phyloP scores from a whole-genome alignment of 371 early-diverging fungal genomes.

The Apophysomyces variabilis region DNA sequence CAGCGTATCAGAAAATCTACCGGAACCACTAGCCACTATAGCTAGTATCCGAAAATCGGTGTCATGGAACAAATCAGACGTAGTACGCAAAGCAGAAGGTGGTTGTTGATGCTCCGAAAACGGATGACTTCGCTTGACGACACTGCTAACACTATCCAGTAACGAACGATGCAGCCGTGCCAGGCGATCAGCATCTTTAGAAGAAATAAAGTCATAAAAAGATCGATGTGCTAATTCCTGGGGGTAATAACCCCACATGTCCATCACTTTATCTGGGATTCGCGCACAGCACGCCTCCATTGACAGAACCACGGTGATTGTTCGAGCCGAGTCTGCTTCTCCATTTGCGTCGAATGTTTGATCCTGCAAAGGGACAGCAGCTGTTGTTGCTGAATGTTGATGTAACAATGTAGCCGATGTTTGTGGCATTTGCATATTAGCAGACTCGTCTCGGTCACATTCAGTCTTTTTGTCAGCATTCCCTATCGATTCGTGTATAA shows the following conservation, averaged over 20 bases:
- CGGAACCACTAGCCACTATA: constrained; percentile 30
- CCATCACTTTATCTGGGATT: constrained; percentile 53
- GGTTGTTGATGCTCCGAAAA: constrained; percentile 23
- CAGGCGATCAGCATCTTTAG: constrained; percentile 42
- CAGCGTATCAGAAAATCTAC: constrained; percentile 48
- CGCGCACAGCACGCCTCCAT: constrained; percentile 59
- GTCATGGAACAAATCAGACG: constrained; percentile 36
- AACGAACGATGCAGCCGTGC: constrained; percentile 40
- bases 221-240: constrained; percentile 55
- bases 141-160: constrained; percentile 44
- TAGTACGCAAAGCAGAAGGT: constrained; percentile 41
- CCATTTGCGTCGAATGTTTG: neutral
- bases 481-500: constrained; percentile 23
- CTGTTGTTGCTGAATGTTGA: too few relatives aligned
- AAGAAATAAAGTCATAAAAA: constrained; percentile 49
- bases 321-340: constrained; percentile 4
- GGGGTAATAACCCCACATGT: constrained; percentile 55
- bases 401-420: neutral
- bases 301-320: constrained; percentile 44
- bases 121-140: constrained; percentile 22
- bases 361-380: neutral
- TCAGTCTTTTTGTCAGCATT: neutral
- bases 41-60: constrained; percentile 35
- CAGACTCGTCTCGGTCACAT: neutral
- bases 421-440: neutral